Percentiles rank a stretch among this genome's conserved stretches.
Evolutionary conservation across 768 basidiomycete genomes (phyloP).

Genomic region (Psilocybe tampanensis): DNA sequence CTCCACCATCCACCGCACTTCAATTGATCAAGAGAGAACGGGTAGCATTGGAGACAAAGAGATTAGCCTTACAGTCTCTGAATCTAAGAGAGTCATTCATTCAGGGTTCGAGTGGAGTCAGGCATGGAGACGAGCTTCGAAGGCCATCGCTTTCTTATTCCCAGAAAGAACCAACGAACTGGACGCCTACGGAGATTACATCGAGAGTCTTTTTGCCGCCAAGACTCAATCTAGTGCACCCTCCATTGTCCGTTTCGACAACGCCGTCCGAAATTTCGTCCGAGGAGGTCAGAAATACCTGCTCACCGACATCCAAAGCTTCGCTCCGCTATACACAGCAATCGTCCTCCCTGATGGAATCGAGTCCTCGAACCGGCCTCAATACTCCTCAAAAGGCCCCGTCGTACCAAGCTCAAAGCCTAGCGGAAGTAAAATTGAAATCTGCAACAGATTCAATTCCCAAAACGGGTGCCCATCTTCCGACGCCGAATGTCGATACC

Average conservation of each 20-base stretch:
- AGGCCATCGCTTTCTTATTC: constrained; percentile 27
- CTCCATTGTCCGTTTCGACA: constrained; percentile 32
- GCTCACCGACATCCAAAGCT: constrained; percentile 23
- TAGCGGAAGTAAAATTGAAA: too few relatives aligned
- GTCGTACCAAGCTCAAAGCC: too few relatives aligned
- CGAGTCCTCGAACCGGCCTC: neutral
- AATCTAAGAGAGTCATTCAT: constrained; percentile 12
- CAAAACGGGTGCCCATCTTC: constrained; percentile 10
- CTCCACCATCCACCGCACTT: constrained; percentile 15
- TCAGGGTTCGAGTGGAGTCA: constrained; percentile 24
- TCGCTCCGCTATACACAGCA: constrained; percentile 10
- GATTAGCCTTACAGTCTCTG: constrained; percentile 12
- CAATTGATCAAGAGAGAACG: too few relatives aligned
- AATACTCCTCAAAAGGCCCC: too few relatives aligned
- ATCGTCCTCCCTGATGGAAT: constrained; percentile 14
- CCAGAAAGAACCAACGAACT: constrained; percentile 29
- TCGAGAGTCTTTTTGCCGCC: constrained; percentile 23
- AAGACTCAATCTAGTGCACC: constrained; percentile 5
- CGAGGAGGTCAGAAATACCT: constrained; percentile 12
- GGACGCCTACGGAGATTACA: too few relatives aligned
- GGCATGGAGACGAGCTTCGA: constrained; percentile 20
- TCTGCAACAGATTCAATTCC: constrained; percentile 26
- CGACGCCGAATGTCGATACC: constrained; percentile 10
- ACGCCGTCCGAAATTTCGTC: constrained; percentile 27
- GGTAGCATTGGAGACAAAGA: constrained; percentile 21